These are phyloP conservation scores for Sporisorium exsertum DNA, from an alignment of 1,284 basidiomycete species.

Conservation along the genomic window DNA sequence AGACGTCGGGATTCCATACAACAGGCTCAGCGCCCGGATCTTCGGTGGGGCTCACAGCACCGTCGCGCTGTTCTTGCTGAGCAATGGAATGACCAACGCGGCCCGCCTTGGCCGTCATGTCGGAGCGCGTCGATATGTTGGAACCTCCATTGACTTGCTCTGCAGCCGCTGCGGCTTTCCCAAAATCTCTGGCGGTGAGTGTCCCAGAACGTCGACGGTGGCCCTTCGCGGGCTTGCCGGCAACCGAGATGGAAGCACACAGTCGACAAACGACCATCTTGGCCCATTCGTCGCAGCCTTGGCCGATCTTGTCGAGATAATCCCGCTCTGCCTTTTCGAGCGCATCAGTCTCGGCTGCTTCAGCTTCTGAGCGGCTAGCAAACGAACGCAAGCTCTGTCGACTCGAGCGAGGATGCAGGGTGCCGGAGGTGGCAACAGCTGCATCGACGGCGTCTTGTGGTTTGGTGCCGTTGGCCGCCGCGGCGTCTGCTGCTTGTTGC, in stretches of 20 bases:
- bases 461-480: conserved; percentile 12
- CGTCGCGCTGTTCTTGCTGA: neutral
- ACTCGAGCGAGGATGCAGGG: conserved; percentile 28
- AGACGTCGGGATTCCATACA: conserved; percentile 47
- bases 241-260: conserved; percentile 31
- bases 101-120: conserved; percentile 46
- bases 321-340: conserved; percentile 52
- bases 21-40: conserved; percentile 14
- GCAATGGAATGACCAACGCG: conserved; percentile 10
- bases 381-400: conserved; percentile 43
- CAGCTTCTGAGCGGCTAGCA: conserved; percentile 41
- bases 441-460: conserved; percentile 35
- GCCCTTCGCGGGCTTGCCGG: neutral
- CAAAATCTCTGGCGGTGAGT: conserved; percentile 35
- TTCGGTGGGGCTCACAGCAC: neutral
- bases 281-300: conserved; percentile 54
- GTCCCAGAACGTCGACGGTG: conserved; percentile 36
- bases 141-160: conserved; percentile 16
- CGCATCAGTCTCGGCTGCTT: conserved; percentile 52
- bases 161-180: conserved; percentile 5
- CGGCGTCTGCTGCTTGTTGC: conserved; percentile 32
- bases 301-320: conserved; percentile 39
- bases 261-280: conserved; percentile 55
- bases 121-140: conserved; percentile 44
- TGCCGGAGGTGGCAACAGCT: conserved; percentile 4